Conservation (phyloP, 2,329 filamentous ascomycete species). For the Penicillium crustosum region DNA sequence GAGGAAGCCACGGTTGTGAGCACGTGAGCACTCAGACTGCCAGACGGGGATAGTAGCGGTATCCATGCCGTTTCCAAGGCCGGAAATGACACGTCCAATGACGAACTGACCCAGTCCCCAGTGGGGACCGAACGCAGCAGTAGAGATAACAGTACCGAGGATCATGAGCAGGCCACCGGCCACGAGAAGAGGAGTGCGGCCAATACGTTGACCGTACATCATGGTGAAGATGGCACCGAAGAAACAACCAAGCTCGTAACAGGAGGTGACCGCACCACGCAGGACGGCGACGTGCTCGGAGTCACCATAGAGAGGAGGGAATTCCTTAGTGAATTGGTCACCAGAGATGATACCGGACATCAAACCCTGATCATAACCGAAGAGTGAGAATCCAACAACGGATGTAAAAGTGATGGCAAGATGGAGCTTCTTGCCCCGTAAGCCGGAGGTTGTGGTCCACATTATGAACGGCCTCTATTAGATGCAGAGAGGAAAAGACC, state of each 20-base stretch:
- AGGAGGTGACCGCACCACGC: conserved; percentile 53
- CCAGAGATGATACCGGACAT: conserved; percentile 35
- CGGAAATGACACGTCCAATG: conserved; percentile 40
- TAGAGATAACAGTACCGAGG: conserved; percentile 34
- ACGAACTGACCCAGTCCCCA: conserved; percentile 45
- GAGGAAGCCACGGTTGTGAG: conserved; percentile 37
- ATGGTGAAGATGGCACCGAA: conserved; percentile 35
- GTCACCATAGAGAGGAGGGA: conserved; percentile 21
- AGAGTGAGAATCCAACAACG: conserved; percentile 55
- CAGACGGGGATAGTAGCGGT: conserved; percentile 43
- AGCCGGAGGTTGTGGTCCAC: conserved; percentile 34
- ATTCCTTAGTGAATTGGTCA: conserved; percentile 27
- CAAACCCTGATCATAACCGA: conserved; percentile 40
- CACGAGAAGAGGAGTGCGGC: conserved; percentile 49
- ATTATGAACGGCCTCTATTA: conserved; percentile 18
- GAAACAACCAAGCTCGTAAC: conserved; percentile 52
- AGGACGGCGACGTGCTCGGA: conserved; percentile 41
- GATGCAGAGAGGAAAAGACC: background rate
- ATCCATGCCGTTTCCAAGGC: conserved; percentile 38
- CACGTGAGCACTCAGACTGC: conserved; percentile 39
- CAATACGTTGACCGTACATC: conserved; percentile 31
- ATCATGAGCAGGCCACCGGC: conserved; percentile 53
- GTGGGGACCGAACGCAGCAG: conserved; percentile 20
- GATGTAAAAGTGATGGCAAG: conserved; percentile 31
- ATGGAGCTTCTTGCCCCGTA: conserved; percentile 27